Evolutionary conservation across 352 stramenopile genomes (phyloP), one percentile per base, ranked within the genome.

Genomic region (Thraustochytrium striatum): DNA sequence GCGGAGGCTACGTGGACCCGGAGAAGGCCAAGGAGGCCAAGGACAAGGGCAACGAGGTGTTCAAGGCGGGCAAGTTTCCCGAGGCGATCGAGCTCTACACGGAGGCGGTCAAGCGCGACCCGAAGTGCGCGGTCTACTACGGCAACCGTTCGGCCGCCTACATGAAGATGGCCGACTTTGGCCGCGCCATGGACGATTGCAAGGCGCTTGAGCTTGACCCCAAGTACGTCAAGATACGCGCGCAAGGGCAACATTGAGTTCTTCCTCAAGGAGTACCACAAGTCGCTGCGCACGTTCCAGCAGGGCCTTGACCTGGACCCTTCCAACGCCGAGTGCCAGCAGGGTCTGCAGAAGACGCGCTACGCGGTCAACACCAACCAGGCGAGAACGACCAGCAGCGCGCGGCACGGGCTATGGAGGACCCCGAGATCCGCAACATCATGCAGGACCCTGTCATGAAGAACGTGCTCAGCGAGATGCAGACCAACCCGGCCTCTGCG

Each of bases 181-280:
- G 89, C 72, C 86, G 86, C 50, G 91, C 90, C 16, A 90, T 91
- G 82, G 83, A 83, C 32, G 82, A 98, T 81, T 97, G 96, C 79
- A 98, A 98, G 86, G 96, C 97, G 11, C 85, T 99, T 25, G 94
- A 97, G 72, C 84, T 99, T 21, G 97, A 99, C 86, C 92, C 92
- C 2, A 98, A 97, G 84, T 99, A 99, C 84, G 95, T 98, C 50
- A 99, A 99, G 88, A 96, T 96, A 13, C 99, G 96, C 88, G 94
- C 91, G 33, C 94, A 96, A 47, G 96, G 97, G 95, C 25, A 96
- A 98, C 73, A 99, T 99, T 84, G 94, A 99, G 87, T 96, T 98
- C 80, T 95, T 98, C 80, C 97, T 98, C 89, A 99, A 99, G 88
- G 95, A 99, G 81, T 87, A 86, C 79, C 95, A 99, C 91, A 99